Evolutionary conservation across 352 stramenopile species (phyloP).

Genomic region (Phytopythium litorale): DNA sequence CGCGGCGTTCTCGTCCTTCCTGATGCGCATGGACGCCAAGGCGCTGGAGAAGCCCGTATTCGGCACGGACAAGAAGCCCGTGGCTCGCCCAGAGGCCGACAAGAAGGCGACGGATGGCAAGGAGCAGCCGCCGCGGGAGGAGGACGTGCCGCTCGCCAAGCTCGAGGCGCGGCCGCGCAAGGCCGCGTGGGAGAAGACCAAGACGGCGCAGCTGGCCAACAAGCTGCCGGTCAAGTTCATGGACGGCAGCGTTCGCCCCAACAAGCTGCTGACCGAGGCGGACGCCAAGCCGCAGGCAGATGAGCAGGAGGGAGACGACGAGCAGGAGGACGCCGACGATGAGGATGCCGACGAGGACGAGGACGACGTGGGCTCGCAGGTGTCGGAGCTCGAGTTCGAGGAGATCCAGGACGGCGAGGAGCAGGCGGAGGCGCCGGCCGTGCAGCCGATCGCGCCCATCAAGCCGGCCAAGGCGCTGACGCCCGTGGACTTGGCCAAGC

Average conservation of each 20-base stretch:
- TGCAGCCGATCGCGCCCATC: background rate
- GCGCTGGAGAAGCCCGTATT: constrained; percentile 44
- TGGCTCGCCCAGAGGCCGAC: constrained; percentile 2
- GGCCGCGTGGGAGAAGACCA: constrained; percentile 50
- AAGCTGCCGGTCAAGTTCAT: constrained; percentile 87
- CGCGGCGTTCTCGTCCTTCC: constrained; percentile 61
- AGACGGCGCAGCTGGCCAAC: constrained; percentile 54
- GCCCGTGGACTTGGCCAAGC: constrained; percentile 56
- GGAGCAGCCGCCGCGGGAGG: constrained; percentile 1
- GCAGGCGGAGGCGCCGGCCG: background rate
- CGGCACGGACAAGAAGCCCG: constrained; percentile 33
- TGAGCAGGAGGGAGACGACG: constrained; percentile 14
- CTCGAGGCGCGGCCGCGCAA: constrained; percentile 68
- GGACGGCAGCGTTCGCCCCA: constrained; percentile 74
- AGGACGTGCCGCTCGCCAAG: constrained; percentile 66
- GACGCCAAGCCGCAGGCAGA: constrained; percentile 19
- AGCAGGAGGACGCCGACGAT: constrained; percentile 32
- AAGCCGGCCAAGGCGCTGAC: constrained; percentile 15
- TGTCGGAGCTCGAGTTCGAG: constrained; percentile 84
- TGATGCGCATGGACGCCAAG: constrained; percentile 77
- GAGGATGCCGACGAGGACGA: constrained; percentile 29
- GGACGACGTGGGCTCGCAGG: constrained; percentile 53
- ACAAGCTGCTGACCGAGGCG: constrained; percentile 62
- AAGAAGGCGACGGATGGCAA: constrained; percentile 12
- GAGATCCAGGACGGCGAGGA: constrained; percentile 41